These are phyloP conservation scores for Thelonectria olida DNA, from an alignment of 2,329 filamentous ascomycete species.

Conservation along the genomic window DNA sequence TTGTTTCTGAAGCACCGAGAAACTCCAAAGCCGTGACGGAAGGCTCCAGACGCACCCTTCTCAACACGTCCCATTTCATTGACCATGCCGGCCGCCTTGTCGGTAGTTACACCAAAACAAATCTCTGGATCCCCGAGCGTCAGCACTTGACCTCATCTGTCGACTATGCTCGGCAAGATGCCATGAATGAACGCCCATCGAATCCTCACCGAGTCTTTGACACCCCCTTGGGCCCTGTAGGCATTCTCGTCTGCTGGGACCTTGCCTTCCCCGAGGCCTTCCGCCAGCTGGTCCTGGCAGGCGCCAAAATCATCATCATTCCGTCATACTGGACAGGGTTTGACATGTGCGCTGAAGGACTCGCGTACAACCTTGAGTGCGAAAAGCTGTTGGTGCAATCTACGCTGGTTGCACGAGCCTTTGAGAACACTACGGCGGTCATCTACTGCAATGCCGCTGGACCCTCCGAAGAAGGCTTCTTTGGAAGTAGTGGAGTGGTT, in stretches of 20 bases:
- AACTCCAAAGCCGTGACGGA: conserved; percentile 47
- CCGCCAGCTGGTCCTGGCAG: conserved; percentile 72
- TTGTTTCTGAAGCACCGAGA: conserved; percentile 56
- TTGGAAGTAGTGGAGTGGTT: conserved; percentile 68
- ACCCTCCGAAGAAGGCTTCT: conserved; percentile 28
- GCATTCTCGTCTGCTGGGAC: conserved; percentile 80
- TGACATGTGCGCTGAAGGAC: conserved; percentile 59
- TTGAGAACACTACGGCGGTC: conserved; percentile 78
- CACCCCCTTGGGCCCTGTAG: conserved; percentile 66
- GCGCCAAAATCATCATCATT: conserved; percentile 75
- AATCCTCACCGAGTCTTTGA: conserved; percentile 61
- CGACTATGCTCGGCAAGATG: conserved; percentile 47
- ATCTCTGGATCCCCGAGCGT: conserved; percentile 78
- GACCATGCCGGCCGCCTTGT: conserved; percentile 66
- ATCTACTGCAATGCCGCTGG: conserved; percentile 77
- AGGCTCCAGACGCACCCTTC: conserved; percentile 60
- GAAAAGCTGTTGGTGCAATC: conserved; percentile 74
- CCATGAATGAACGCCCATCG: conserved; percentile 49
- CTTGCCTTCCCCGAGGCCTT: conserved; percentile 82
- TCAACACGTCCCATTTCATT: conserved; percentile 76
- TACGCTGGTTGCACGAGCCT: conserved; percentile 70
- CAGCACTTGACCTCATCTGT: conserved; percentile 55
- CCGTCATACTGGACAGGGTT: conserved; percentile 73
- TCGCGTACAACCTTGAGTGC: conserved; percentile 64
- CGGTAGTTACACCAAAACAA: conserved; percentile 78